A percentile compares a stretch with the other conserved stretches of the same genome.
Evolutionary conservation across 768 basidiomycete genomes (phyloP).

Genomic region (Saitozyma sp.): DNA sequence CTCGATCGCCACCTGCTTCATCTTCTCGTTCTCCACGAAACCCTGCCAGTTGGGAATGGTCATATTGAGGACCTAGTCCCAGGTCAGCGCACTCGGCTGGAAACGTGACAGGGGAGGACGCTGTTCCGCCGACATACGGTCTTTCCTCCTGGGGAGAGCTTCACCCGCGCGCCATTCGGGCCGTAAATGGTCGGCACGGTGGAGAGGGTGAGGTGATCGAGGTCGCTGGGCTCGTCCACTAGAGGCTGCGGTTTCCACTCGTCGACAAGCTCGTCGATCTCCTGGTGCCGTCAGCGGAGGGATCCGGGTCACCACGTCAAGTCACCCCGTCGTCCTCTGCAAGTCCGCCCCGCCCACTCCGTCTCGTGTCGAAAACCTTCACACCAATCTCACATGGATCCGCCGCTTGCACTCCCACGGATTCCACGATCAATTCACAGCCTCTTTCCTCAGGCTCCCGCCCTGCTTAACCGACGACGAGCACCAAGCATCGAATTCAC

Average conservation of each 20-base stretch:
- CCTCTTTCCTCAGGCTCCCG: no score
- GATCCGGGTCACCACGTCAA: no score
- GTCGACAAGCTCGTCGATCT: constrained; percentile 92
- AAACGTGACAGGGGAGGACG: not conserved
- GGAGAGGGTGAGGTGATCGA: constrained; percentile 69
- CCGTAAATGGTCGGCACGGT: constrained; percentile 77
- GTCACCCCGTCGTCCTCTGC: no score
- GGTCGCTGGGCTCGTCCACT: constrained; percentile 61
- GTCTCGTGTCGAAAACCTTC: no score
- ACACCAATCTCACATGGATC: no score
- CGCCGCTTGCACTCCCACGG: no score
- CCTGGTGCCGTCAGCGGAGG: constrained; percentile 57
- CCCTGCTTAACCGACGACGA: no score
- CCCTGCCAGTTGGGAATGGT: constrained; percentile 91
- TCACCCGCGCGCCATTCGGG: constrained; percentile 78
- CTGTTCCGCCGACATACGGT: constrained; percentile 17
- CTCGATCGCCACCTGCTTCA: constrained; percentile 82
- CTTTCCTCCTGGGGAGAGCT: constrained; percentile 57
- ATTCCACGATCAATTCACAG: no score
- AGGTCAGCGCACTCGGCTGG: constrained; percentile 29
- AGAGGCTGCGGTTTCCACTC: constrained; percentile 92
- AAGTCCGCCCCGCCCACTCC: no score
- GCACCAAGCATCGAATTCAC: not conserved
- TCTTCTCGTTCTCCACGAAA: constrained; percentile 78
- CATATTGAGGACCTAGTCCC: constrained; percentile 67